Base-by-base conservation (phyloP, 345 rosid species). In the Citrus cavaleriei region DNA sequence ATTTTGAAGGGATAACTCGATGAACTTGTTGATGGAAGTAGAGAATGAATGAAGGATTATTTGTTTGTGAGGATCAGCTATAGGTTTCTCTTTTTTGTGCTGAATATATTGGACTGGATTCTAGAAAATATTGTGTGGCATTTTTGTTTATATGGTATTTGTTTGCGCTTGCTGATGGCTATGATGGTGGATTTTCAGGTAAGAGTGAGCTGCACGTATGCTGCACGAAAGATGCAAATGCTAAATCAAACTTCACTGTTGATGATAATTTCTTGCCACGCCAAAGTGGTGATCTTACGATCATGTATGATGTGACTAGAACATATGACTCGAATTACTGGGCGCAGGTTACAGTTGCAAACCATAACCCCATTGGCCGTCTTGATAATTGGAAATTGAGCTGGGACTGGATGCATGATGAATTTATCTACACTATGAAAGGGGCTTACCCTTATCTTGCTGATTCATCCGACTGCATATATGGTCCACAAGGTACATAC, bases 361-460 rank as follows among this genome's bases (percentile, higher is more conserved):
- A 96, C 89, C 93, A 90, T 78, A 94, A 94, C 61, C 93, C 97
- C 10, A 87, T 96, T 9, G 98, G 98, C 25, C 97, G 99, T 38
- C 95, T 96, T 19, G 99, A 96, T 84, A 88, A 93, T 81, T 96
- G 99, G 99, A 87, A 94, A 66, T 84, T 96, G 68, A 96, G 98
- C 84, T 96, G 94, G 85, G 97, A 96, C 73, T 96, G 99, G 99
- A 94, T 84, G 91, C 84, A 77, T 32, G 91, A 90, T 37, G 99
- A 96, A 74, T 96, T 96, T 78, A 93, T 96, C 76, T 76, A 81
- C 25, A 21, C 89, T 24, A 91, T 96, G 97, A 93, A 90, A 80
- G 99, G 99, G 30, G 99, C 98, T 25, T 96, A 94, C 85, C 97
- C 99, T 6, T 81, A 70, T 21, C 81, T 88, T 40, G 94, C 93